These are phyloP conservation scores for Myriosclerotinia curreyana DNA, from an alignment of 2,329 filamentous ascomycete species.

Conservation along the genomic window DNA sequence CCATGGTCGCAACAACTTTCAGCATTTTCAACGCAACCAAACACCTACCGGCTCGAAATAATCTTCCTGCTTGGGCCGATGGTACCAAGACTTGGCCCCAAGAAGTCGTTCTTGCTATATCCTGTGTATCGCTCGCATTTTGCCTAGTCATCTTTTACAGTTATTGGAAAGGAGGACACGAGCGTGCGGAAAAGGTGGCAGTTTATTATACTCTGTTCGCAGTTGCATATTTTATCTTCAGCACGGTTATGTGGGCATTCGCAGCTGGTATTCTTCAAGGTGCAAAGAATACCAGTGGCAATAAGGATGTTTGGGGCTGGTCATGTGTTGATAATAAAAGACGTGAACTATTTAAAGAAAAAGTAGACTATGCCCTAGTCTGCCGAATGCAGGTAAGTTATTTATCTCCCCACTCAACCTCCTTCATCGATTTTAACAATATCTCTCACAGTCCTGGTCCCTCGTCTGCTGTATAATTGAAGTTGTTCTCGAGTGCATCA, in stretches of 20 bases:
- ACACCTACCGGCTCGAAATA: slow-evolving; percentile 69
- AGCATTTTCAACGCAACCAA: slow-evolving; percentile 89
- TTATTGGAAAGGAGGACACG: slow-evolving; percentile 86
- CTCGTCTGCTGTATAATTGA: slow-evolving; percentile 97
- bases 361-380: slow-evolving; percentile 84
- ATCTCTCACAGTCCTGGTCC: slow-evolving; percentile 71
- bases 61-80: slow-evolving; percentile 78
- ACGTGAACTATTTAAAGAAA: slow-evolving; percentile 69
- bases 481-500: slow-evolving; percentile 85
- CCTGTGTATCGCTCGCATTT: slow-evolving; percentile 75
- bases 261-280: slow-evolving; percentile 82
- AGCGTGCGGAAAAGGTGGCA: slow-evolving; percentile 84
- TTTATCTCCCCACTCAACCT: no score
- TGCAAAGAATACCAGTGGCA: slow-evolving; percentile 66
- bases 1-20: slow-evolving; percentile 86
- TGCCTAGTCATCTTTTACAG: slow-evolving; percentile 77
- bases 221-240: slow-evolving; percentile 89
- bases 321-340: slow-evolving; percentile 89
- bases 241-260: slow-evolving; percentile 86
- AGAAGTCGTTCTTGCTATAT: slow-evolving; percentile 73
- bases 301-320: slow-evolving; percentile 97
- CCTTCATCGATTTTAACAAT: slow-evolving; percentile 21
- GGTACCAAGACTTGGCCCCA: slow-evolving; percentile 86
- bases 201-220: slow-evolving; percentile 96
- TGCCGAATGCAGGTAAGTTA: slow-evolving; percentile 76